Evolutionary conservation across 2,329 filamentous ascomycete species (phyloP), one percentile per base, ranked within the genome.

Genomic region (Blumeria hordei): DNA sequence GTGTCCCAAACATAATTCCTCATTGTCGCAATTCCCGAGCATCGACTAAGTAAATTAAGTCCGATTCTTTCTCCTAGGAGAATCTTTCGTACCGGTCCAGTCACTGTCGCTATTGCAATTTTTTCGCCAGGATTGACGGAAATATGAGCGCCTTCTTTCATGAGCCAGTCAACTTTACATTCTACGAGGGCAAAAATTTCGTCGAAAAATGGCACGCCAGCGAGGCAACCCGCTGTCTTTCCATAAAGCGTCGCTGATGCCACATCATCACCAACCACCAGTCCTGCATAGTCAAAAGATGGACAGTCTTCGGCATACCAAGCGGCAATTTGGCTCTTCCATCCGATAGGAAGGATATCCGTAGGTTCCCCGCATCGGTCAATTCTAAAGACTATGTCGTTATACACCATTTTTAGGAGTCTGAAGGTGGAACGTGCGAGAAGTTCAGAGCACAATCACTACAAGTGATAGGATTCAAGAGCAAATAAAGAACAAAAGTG

Each of bases 231-330:
- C 3, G 71, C 66, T n/a, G 77, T 80, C 67, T 85, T 85, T 58
- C 74, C 78, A 69, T 76, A 82, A 41, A 85, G 74, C 5, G 77
- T 83, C 18, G 81, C 81, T 12, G 74, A 77, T 56, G 77, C 76
- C 8, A 71, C 68, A 34, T 69, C 70, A 41, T 84, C 78, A 59
- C 92, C 92, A 21, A 98, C 92, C 6, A 98, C 92, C 68, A 94
- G 98, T 58, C 92, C 92, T 64, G 86, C 92, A 67, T 94, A 95
- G 73, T 98, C 92, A 69, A 94, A 90, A 54, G 86, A 92, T 3
- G 92, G 92, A 3, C 88, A 93, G 71, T 98, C 92, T 70, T 98
- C 92, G 64, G 88, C 85, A 12, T 95, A 82, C 92, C 92, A 98
- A 63, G 77, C 71, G 28, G 81, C 77, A 59, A 95, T 78, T 60